Conservation (phyloP, 2,329 filamentous ascomycete species). For the Cladosporium sp. region DNA sequence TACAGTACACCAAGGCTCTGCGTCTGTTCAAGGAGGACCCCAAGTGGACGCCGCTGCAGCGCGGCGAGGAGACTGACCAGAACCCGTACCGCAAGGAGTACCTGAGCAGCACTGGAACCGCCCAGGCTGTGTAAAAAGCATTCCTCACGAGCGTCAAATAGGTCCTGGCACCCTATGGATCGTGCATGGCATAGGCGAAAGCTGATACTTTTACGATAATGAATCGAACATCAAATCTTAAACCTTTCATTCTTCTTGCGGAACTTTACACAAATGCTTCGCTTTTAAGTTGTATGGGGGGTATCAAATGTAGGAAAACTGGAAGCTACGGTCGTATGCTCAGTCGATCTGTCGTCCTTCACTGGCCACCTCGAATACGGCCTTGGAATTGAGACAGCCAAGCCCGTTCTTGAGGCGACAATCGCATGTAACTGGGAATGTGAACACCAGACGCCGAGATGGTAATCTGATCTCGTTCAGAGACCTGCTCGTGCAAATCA, state of each 20-base stretch:
- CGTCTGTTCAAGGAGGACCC: constrained; percentile 96
- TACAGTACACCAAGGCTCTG: constrained; percentile 90
- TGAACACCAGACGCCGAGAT: constrained; percentile 1
- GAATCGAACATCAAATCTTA: no score
- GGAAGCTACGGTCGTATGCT: neutral
- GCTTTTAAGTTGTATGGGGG: neutral
- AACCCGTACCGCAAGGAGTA: constrained; percentile 81
- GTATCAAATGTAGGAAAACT: neutral
- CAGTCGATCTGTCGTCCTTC: neutral
- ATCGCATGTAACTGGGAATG: neutral
- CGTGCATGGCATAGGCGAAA: no score
- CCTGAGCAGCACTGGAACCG: constrained; percentile 39
- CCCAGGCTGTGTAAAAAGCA: constrained; percentile 16
- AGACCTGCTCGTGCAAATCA: no score
- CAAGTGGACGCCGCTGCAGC: constrained; percentile 94
- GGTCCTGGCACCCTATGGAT: no score
- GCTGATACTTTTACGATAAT: no score
- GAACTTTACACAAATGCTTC: no score
- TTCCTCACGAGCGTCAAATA: no score
- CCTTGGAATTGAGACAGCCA: constrained; percentile 6
- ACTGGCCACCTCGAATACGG: neutral
- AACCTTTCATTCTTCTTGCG: no score
- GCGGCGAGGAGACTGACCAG: constrained; percentile 68
- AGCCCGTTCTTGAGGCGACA: constrained; percentile 1
- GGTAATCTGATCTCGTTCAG: neutral